Evolutionary conservation across 108 stramenopile genomes (phyloP).

Genomic region (Cyclotella distinguenda): DNA sequence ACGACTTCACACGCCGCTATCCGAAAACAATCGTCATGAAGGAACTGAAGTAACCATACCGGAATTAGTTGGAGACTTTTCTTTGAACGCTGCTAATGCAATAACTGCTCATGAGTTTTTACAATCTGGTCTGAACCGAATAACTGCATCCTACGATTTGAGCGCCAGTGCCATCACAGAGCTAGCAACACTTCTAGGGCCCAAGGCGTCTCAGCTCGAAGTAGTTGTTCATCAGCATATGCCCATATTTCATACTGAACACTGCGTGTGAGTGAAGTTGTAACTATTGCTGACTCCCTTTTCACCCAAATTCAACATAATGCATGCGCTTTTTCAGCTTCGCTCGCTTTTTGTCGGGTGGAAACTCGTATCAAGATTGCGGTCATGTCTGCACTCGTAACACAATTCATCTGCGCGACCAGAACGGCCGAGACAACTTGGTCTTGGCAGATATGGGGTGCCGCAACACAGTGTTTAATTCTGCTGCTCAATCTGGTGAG

Average conservation of each 20-base stretch:
- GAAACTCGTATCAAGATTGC: slow-evolving; percentile 75
- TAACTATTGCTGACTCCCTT: background rate
- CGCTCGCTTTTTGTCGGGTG: slow-evolving; percentile 68
- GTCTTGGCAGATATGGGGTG: slow-evolving; percentile 85
- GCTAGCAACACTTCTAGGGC: slow-evolving; percentile 42
- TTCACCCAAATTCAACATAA: no score
- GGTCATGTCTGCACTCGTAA: slow-evolving; percentile 79
- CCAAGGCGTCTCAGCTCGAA: slow-evolving; percentile 50
- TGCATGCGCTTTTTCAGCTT: slow-evolving; percentile 18
- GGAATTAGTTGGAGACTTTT: slow-evolving; percentile 70
- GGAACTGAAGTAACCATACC: slow-evolving; percentile 53
- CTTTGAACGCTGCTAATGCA: slow-evolving; percentile 70
- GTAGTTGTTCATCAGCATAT: slow-evolving; percentile 70
- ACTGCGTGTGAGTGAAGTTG: slow-evolving; percentile 53
- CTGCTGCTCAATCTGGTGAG: slow-evolving; percentile 66
- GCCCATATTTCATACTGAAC: slow-evolving; percentile 81
- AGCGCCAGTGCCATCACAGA: slow-evolving; percentile 59
- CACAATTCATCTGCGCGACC: slow-evolving; percentile 71
- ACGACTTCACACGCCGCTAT: slow-evolving; percentile 7
- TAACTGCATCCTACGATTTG: slow-evolving; percentile 72
- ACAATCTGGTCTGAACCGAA: slow-evolving; percentile 48
- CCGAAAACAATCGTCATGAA: slow-evolving; percentile 29
- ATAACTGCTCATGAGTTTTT: slow-evolving; percentile 61
- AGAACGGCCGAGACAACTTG: slow-evolving; percentile 66
- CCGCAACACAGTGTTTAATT: slow-evolving; percentile 76